phyloP scores from a whole-genome alignment of 495 filamentous ascomycete genomes.

The Jackrogersella multiformis region DNA sequence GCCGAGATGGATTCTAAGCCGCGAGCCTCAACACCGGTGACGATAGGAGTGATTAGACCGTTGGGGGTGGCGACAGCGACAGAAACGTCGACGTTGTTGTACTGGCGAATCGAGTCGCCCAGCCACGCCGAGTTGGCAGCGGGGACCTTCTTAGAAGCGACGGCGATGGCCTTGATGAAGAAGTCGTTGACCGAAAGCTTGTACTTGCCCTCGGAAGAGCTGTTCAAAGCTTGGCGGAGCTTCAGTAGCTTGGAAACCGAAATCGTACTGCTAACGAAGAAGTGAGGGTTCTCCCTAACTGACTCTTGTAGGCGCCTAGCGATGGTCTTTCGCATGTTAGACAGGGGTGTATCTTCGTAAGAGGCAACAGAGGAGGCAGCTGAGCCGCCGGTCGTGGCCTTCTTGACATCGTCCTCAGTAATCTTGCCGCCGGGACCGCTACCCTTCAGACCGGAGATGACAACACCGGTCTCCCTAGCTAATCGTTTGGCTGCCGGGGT shows the following conservation, averaged over 20 bases:
- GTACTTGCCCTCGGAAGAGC: conserved; percentile 87
- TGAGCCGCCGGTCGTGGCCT: conserved; percentile 61
- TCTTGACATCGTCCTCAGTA: conserved; percentile 93
- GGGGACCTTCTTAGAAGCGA: conserved; percentile 91
- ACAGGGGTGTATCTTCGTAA: conserved; percentile 86
- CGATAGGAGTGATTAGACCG: conserved; percentile 97
- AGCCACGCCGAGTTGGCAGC: conserved; percentile 96
- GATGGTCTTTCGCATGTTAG: conserved; percentile 97
- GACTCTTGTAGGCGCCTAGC: conserved; percentile 90
- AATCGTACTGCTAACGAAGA: conserved; percentile 88
- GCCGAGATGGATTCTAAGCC: conserved; percentile 88
- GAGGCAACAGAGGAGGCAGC: conserved; percentile 66
- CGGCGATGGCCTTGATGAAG: conserved; percentile 92
- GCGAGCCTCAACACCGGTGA: conserved; percentile 82
- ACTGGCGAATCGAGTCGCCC: conserved; percentile 89
- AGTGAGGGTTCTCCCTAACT: conserved; percentile 92
- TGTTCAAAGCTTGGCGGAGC: conserved; percentile 93
- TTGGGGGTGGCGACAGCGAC: conserved; percentile 94
- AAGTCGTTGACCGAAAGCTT: conserved; percentile 99
- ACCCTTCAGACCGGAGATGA: conserved; percentile 83
- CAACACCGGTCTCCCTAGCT: conserved; percentile 86
- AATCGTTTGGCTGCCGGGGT: conserved; percentile 80
- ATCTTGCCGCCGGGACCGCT: conserved; percentile 86
- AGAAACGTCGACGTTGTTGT: conserved; percentile 87
- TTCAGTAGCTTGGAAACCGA: conserved; percentile 95